Conservation (phyloP, 768 basidiomycete species). For the Phaeolepiota aurea region DNA sequence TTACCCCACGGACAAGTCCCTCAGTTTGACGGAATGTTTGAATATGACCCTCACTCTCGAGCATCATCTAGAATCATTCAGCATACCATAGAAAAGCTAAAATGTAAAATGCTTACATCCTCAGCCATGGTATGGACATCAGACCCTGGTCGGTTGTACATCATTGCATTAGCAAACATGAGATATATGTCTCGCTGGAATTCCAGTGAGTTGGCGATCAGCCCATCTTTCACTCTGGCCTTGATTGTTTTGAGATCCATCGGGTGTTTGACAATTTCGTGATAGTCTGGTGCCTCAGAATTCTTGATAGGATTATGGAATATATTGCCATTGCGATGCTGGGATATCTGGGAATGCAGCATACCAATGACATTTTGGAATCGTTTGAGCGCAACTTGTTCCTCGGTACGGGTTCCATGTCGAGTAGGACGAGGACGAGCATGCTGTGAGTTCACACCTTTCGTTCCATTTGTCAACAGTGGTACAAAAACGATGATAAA, state of each 20-base stretch:
- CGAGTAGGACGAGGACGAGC: conserved; percentile 22
- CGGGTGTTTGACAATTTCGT: conserved; percentile 86
- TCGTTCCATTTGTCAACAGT: conserved; percentile 1
- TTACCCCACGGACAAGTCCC: conserved; percentile 44
- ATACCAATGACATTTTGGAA: conserved; percentile 79
- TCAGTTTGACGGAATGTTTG: conserved; percentile 71
- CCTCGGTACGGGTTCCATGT: conserved; percentile 32
- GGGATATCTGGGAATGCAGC: conserved; percentile 75
- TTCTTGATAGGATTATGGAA: conserved; percentile 87
- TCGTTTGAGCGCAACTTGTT: conserved; percentile 52
- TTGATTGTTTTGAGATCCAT: conserved; percentile 96
- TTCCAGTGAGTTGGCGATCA: conserved; percentile 74
- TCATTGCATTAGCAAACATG: conserved; percentile 96
- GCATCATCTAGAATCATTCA: conserved; percentile 55
- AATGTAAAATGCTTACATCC: conserved; percentile 48
- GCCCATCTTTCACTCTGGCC: conserved; percentile 73
- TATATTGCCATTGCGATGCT: conserved; percentile 82
- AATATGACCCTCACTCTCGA: conserved; percentile 60
- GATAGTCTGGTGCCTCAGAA: conserved; percentile 86
- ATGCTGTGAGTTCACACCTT: conserved; percentile 22
- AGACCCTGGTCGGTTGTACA: conserved; percentile 86
- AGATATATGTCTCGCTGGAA: conserved; percentile 86
- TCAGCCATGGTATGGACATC: conserved; percentile 89
- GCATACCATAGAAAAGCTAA: not conserved
- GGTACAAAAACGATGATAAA: conserved; percentile 5